Conservation (phyloP, 2,329 filamentous ascomycete species). For the Fusarium redolens region DNA sequence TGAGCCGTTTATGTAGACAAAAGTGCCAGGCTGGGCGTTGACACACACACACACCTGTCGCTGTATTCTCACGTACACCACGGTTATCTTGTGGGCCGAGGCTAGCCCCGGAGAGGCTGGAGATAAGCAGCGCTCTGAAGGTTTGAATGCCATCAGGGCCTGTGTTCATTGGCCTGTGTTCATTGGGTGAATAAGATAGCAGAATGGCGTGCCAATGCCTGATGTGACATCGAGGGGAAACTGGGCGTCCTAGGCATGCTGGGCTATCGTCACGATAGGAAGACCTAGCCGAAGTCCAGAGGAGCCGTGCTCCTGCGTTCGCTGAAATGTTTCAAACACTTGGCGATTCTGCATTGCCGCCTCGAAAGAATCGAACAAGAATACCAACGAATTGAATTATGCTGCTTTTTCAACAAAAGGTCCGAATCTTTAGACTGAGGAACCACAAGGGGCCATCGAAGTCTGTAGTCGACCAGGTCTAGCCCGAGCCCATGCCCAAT, state of each 20-base stretch:
- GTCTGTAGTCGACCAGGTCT: slow-evolving; percentile 25
- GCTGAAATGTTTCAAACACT: not conserved
- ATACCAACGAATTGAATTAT: not conserved
- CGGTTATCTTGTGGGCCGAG: slow-evolving; percentile 34
- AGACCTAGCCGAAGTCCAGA: not conserved
- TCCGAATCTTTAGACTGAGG: slow-evolving; percentile 34
- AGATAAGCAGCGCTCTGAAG: slow-evolving; percentile 41
- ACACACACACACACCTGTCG: slow-evolving; percentile 8
- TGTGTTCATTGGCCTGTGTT: slow-evolving; percentile 30
- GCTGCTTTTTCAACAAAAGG: slow-evolving; percentile 38
- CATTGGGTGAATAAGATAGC: slow-evolving; percentile 31
- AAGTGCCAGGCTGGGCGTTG: slow-evolving; percentile 30
- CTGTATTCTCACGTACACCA: slow-evolving; percentile 18
- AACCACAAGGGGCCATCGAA: slow-evolving; percentile 25
- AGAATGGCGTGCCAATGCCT: slow-evolving; percentile 35
- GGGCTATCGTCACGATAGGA: not conserved
- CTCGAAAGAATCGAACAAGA: slow-evolving; percentile 12
- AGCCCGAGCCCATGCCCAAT: slow-evolving; percentile 16
- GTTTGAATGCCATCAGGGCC: slow-evolving; percentile 29
- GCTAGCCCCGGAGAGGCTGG: slow-evolving; percentile 42
- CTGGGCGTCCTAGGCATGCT: not conserved
- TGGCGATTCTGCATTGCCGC: not conserved
- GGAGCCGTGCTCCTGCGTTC: not conserved
- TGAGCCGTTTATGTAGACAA: slow-evolving; percentile 32
- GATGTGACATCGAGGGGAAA: slow-evolving; percentile 13